Evolutionary conservation across 768 basidiomycete genomes (phyloP).

Genomic region (Rhodotorula graminis): DNA sequence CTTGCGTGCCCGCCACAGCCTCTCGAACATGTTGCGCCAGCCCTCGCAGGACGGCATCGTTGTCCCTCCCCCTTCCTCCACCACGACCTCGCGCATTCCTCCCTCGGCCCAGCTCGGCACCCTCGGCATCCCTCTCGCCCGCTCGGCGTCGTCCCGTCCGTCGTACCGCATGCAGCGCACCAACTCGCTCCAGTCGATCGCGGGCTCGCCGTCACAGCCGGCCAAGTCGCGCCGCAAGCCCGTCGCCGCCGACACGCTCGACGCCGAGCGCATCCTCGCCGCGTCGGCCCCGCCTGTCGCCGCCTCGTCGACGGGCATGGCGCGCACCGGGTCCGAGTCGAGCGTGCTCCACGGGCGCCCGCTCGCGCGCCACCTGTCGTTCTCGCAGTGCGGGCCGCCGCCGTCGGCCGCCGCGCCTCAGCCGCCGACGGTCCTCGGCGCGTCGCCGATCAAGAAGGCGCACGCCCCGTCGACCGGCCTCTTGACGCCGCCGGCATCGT

Average conservation of each 20-base stretch:
- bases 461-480: background rate
- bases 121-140: background rate
- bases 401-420: background rate
- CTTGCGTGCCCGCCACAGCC: background rate
- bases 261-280: background rate
- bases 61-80: background rate
- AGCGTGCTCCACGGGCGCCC: constrained; percentile 14
- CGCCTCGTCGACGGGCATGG: constrained; percentile 8
- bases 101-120: constrained; percentile 6
- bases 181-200: constrained; percentile 35
- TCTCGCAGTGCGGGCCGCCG: background rate
- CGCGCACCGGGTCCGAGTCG: constrained; percentile 25
- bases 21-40: constrained; percentile 31
- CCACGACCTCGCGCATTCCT: background rate
- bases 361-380: constrained; percentile 8
- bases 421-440: background rate
- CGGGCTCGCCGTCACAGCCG: constrained; percentile 32
- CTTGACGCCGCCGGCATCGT: background rate
- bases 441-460: background rate
- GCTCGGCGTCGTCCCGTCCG: background rate
- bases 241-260: background rate
- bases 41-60: constrained; percentile 2
- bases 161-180: constrained; percentile 26
- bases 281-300: background rate
- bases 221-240: constrained; percentile 5